These are phyloP conservation scores for Aspergillus sp. DNA, from an alignment of 2,329 filamentous ascomycete species.

Conservation along the genomic window DNA sequence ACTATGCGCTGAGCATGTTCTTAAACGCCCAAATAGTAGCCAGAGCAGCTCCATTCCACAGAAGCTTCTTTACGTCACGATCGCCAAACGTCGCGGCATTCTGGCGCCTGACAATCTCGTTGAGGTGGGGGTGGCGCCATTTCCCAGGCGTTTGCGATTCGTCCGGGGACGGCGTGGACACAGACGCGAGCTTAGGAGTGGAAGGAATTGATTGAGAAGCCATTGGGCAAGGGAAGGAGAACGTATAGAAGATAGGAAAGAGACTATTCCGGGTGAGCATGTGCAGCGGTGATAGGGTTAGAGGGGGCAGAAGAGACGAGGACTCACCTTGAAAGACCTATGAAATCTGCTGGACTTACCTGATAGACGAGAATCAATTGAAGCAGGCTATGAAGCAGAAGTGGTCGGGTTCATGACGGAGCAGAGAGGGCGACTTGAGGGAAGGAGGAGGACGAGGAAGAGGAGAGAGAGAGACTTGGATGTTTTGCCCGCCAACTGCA, in stretches of 20 bases:
- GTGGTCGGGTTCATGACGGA: neutral
- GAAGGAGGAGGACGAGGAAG: neutral
- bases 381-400: neutral
- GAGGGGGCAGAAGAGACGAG: neutral
- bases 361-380: slow-evolving; percentile 1
- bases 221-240: slow-evolving; percentile 18
- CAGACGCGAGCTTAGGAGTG: slow-evolving; percentile 29
- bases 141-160: slow-evolving; percentile 52
- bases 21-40: slow-evolving; percentile 40
- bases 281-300: too few relatives aligned
- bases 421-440: neutral
- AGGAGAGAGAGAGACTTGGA: neutral
- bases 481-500: neutral
- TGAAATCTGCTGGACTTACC: slow-evolving; percentile 10
- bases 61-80: slow-evolving; percentile 60
- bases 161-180: slow-evolving; percentile 17
- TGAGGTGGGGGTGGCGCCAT: slow-evolving; percentile 82
- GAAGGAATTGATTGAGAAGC: slow-evolving; percentile 30
- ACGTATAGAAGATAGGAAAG: slow-evolving; percentile 3
- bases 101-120: slow-evolving; percentile 76
- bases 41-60: slow-evolving; percentile 56
- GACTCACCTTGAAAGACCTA: slow-evolving; percentile 1
- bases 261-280: neutral
- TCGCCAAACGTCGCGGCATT: slow-evolving; percentile 70
- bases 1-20: slow-evolving; percentile 30